Base-by-base conservation (phyloP, 306 rosid species). In the Ceratonia siliqua region DNA sequence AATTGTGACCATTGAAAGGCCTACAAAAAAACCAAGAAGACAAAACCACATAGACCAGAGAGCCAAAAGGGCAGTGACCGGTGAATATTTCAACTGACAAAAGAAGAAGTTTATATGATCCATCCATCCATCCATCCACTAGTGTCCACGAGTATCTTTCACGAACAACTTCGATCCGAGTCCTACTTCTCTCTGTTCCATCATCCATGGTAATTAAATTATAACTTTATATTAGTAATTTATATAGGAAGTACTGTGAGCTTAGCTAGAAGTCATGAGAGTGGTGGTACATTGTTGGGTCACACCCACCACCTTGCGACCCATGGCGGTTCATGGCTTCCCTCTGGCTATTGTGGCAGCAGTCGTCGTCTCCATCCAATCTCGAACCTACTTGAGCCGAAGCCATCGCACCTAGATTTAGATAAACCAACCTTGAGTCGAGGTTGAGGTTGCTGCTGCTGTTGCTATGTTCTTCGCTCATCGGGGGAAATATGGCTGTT, bases 361-460 rank as follows among this genome's bases (percentile, higher is more conserved):
- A 48, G 61, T 83, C 85, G 4, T 81, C 86, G 13, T 81, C 86
- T 9, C 73, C 79, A 8, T 82, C 85, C 64, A 83, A 65, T 79
- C 85, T 70, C 0, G 89, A 76, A 17, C 83, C 84, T 79, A 85
- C 70, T 74, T 81, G 86, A 18, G 56, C 77, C 2, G 89, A 79
- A 70, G 32, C 76, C 11, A 75, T 55, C 0, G 84, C 91, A 2
- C 91, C 94, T 6, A 89, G 91, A 75, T 89, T 89, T 38, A 89
- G 82, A 81, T 87, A 89, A 58, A 87, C 91, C 88, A 87, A 46
- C 63, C 92, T 84, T 0, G 89, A 85, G 55, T 85, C 92, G 24
- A 85, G 52, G 48, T 83, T 85, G 32, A 75, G 72, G 48, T 80
- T 83, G 15, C 79, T 68, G 52, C 79, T 67, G 17, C 85, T 74